Conservation (phyloP, 345 rosid genomes). For the thale cress (Arabidopsis thaliana) region TAIR10.1 NC_003071.7:18829501-18830000, state of each 20-base stretch:
- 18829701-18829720: conserved; percentile 33
- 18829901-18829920: conserved; percentile 89
- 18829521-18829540: conserved; percentile 42
- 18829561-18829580: conserved; percentile 91
- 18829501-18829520: conserved; percentile 14
- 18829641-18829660: conserved; percentile 62
- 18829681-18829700: conserved; percentile 45
- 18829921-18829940: conserved; percentile 65
- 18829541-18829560: conserved; percentile 86
- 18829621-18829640: conserved; percentile 66
- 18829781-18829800: background rate
- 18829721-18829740: conserved; percentile 49
- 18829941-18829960: conserved; percentile 65
- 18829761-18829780: conserved; percentile 12
- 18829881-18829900: conserved; percentile 45
- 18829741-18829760: conserved; percentile 7
- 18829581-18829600: conserved; percentile 72
- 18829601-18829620: conserved; percentile 69
- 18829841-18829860: background rate
- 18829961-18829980: conserved; percentile 82
- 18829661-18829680: conserved; percentile 47
- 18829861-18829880: conserved; percentile 53
- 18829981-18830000: conserved; percentile 33
- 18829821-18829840: background rate
- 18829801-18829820: no score